Conservation (phyloP, 2,329 filamentous ascomycete species). For the Neonectria hederae region DNA sequence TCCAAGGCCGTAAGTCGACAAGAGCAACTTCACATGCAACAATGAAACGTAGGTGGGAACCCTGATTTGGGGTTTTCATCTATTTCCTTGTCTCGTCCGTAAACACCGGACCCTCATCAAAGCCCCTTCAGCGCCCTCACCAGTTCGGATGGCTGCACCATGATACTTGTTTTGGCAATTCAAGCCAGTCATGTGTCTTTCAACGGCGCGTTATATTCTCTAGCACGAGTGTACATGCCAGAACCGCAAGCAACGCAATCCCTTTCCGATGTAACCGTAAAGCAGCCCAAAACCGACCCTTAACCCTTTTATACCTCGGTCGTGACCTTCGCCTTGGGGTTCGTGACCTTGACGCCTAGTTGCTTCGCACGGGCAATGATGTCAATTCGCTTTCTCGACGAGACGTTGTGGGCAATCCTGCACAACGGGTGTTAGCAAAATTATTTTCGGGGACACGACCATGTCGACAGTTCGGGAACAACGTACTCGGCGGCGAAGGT, state of each 20-base stretch:
- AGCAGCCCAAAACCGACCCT: slow-evolving; percentile 43
- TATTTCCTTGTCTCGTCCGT: slow-evolving; percentile 35
- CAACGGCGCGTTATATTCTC: slow-evolving; percentile 45
- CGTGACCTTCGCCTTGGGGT: slow-evolving; percentile 98
- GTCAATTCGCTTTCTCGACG: slow-evolving; percentile 97
- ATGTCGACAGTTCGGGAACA: neutral
- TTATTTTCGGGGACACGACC: neutral
- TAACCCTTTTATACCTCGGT: slow-evolving; percentile 78
- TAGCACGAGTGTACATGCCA: slow-evolving; percentile 44
- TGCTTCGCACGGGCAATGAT: slow-evolving; percentile 98
- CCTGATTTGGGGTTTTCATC: slow-evolving; percentile 27
- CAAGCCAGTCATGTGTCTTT: slow-evolving; percentile 43
- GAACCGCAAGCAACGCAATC: slow-evolving; percentile 45
- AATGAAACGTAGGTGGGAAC: slow-evolving; percentile 11
- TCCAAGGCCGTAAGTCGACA: neutral
- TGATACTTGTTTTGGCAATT: slow-evolving; percentile 22
- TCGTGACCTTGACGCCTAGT: slow-evolving; percentile 99
- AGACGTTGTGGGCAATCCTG: slow-evolving; percentile 98
- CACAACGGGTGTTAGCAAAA: slow-evolving; percentile 30
- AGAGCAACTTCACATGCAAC: neutral
- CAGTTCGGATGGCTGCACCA: slow-evolving; percentile 27
- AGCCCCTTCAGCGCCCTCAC: slow-evolving; percentile 30
- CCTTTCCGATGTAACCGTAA: slow-evolving; percentile 46
- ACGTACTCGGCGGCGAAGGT: slow-evolving; percentile 98
- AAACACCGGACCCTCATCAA: slow-evolving; percentile 27